Evolutionary conservation across 306 rosid species (phyloP).

Genomic region (Alnus glutinosa): DNA sequence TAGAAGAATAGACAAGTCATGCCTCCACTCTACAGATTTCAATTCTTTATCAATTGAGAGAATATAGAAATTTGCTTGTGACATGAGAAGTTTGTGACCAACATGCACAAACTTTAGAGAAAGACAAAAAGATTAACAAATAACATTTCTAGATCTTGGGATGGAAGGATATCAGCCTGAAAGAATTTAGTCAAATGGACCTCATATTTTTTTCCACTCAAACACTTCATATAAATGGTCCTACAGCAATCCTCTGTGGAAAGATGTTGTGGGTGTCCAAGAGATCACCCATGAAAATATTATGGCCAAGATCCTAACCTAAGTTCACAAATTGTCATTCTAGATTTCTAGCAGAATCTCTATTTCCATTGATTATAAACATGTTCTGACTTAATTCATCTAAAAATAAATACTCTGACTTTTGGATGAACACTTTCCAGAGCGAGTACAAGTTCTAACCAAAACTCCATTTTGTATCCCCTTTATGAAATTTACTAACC

Average conservation of each 20-base stretch:
- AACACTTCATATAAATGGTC: neutral
- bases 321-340: neutral
- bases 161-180: neutral
- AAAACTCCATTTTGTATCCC: slow-evolving; percentile 1
- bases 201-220: neutral
- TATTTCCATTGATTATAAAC: slow-evolving; percentile 14
- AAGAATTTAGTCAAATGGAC: neutral
- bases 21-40: neutral
- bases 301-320: slow-evolving; percentile 1
- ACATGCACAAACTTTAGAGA: neutral
- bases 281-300: slow-evolving; percentile 12
- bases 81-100: neutral
- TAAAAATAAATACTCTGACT: neutral
- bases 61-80: neutral
- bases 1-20: neutral
- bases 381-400: no score
- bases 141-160: neutral
- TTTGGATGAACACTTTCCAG: slow-evolving; percentile 6
- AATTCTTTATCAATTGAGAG: neutral
- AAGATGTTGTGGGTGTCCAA: neutral
- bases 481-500: slow-evolving; percentile 46
- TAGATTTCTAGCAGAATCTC: neutral
- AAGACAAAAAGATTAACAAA: neutral
- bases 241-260: neutral
- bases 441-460: slow-evolving; percentile 11